phyloP scores from a whole-genome alignment of 2,329 filamentous ascomycete species.

The Cercospora citrullina region DNA sequence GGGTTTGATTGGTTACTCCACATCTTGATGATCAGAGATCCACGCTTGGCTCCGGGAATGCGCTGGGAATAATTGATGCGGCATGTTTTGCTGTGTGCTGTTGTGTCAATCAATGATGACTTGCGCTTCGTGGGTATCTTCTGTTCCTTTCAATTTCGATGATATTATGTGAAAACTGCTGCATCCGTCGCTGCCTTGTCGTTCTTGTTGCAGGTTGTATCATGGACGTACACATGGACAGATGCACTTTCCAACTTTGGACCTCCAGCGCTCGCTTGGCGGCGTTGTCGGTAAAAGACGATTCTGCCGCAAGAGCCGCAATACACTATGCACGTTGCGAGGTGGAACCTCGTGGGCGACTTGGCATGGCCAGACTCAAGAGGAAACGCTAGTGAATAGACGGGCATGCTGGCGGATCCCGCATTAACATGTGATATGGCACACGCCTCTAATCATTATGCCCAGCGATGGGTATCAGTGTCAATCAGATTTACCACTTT shows the following conservation, averaged over 20 bases:
- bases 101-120: background rate
- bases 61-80: background rate
- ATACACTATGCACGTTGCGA: background rate
- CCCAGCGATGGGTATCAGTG: background rate
- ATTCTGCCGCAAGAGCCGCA: constrained; percentile 1
- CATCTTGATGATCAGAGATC: background rate
- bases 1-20: background rate
- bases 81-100: background rate
- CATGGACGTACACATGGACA: background rate
- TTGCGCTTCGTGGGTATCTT: background rate
- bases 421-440: background rate
- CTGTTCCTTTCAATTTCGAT: background rate
- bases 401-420: background rate
- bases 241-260: background rate
- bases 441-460: background rate
- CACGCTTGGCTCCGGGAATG: background rate
- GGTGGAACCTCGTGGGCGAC: background rate
- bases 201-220: background rate
- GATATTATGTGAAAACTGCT: background rate
- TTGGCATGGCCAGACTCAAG: background rate
- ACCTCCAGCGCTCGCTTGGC: background rate
- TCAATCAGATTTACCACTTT: constrained; percentile 39
- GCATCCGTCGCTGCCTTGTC: background rate
- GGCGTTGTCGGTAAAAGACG: background rate
- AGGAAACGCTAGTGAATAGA: background rate